Evolutionary conservation across 768 basidiomycete genomes (phyloP).

Genomic region (Boletus reticulatus): DNA sequence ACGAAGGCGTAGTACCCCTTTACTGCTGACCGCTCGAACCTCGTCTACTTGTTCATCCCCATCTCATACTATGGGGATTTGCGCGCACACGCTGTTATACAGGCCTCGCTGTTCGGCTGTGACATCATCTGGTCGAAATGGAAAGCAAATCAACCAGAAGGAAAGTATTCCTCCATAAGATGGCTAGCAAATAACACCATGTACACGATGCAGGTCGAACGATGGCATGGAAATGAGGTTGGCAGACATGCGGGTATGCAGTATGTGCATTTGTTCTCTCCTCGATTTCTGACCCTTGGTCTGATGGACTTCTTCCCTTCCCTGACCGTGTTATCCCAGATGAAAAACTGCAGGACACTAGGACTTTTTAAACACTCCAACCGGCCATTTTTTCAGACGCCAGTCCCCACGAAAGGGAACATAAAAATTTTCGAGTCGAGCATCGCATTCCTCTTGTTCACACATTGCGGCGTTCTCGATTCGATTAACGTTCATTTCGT

Average conservation of each 20-base stretch:
- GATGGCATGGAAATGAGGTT: neutral
- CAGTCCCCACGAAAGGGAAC: conserved; percentile 1
- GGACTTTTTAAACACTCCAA: neutral
- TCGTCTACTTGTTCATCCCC: neutral
- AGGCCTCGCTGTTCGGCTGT: neutral
- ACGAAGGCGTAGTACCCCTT: neutral
- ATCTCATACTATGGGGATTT: neutral
- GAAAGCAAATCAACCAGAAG: too few species aligned
- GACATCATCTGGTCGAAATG: neutral
- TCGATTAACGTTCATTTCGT: conserved; percentile 4
- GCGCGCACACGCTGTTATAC: neutral
- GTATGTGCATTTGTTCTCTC: neutral
- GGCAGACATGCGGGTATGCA: neutral
- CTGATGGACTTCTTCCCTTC: conserved; percentile 18
- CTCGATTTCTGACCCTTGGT: conserved; percentile 1
- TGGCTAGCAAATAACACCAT: neutral
- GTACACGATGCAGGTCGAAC: neutral
- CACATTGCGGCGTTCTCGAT: conserved; percentile 7
- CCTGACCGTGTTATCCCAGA: conserved; percentile 15
- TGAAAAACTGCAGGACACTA: conserved; percentile 13
- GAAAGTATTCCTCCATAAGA: neutral
- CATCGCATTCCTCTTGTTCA: conserved; percentile 1
- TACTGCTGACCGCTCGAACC: neutral
- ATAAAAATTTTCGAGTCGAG: conserved; percentile 20
- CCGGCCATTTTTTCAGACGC: neutral